phyloP scores from a whole-genome alignment of 352 stramenopile species.

The Phytophthora foliorum region DNA sequence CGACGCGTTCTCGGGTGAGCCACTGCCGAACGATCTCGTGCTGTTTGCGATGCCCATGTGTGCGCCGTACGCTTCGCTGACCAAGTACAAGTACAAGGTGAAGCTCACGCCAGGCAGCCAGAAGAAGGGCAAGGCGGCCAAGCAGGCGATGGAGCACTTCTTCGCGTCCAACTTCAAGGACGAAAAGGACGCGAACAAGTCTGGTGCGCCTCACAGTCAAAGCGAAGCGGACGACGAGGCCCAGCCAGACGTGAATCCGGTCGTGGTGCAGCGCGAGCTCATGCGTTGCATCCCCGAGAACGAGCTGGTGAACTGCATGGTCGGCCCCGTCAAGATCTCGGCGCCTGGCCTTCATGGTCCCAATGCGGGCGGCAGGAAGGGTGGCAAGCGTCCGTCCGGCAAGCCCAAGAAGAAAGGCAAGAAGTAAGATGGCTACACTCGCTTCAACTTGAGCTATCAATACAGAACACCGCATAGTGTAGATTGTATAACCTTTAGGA shows the following conservation, averaged over 20 bases:
- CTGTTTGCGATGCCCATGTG: slow-evolving; percentile 93
- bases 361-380: slow-evolving; percentile 50
- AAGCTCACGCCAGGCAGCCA: slow-evolving; percentile 91
- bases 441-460: slow-evolving; percentile 24
- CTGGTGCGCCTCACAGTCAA: slow-evolving; percentile 12
- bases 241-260: slow-evolving; percentile 65
- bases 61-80: slow-evolving; percentile 87
- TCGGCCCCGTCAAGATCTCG: slow-evolving; percentile 92
- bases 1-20: slow-evolving; percentile 85
- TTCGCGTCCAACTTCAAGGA: slow-evolving; percentile 75
- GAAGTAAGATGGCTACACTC: slow-evolving; percentile 36
- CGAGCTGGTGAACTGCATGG: slow-evolving; percentile 91
- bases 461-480: too few relatives aligned
- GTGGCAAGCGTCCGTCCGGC: slow-evolving; percentile 33
- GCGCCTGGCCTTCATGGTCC: slow-evolving; percentile 68
- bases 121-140: slow-evolving; percentile 94
- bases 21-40: slow-evolving; percentile 84
- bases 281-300: slow-evolving; percentile 92
- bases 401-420: slow-evolving; percentile 51
- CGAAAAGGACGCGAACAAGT: slow-evolving; percentile 58
- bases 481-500: too few relatives aligned
- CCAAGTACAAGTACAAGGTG: slow-evolving; percentile 94
- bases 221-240: slow-evolving; percentile 40
- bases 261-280: slow-evolving; percentile 87
- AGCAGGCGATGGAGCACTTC: slow-evolving; percentile 90